Conservation (phyloP, 1,284 basidiomycete species). For the Irpex sp. region DNA sequence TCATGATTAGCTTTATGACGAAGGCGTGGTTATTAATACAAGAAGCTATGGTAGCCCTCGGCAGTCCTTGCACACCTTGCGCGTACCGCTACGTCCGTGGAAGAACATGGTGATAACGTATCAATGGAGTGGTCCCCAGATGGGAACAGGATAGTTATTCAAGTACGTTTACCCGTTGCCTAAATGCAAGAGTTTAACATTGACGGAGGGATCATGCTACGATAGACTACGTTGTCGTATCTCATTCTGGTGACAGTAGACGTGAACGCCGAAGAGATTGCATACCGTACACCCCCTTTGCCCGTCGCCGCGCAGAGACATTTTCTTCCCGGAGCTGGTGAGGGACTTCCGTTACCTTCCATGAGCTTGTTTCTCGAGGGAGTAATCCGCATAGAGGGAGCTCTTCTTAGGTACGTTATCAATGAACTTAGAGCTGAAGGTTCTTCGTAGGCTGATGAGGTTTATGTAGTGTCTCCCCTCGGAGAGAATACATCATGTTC, state of each 20-base stretch:
- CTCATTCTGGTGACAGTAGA: conserved; percentile 71
- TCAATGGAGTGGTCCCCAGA: conserved; percentile 77
- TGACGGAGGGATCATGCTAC: neutral
- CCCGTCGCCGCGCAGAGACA: conserved; percentile 51
- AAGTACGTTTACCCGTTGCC: conserved; percentile 41
- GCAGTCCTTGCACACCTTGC: conserved; percentile 71
- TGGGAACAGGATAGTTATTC: conserved; percentile 69
- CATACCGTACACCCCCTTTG: conserved; percentile 52
- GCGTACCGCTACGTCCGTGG: conserved; percentile 70
- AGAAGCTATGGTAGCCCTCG: conserved; percentile 54
- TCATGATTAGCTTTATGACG: neutral
- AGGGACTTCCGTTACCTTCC: conserved; percentile 61
- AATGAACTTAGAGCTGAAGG: neutral
- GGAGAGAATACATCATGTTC: conserved; percentile 62
- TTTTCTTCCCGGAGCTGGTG: conserved; percentile 76
- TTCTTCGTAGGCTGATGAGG: conserved; percentile 4
- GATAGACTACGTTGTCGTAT: conserved; percentile 71
- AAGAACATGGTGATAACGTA: conserved; percentile 75
- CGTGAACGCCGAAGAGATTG: conserved; percentile 48
- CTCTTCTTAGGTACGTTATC: conserved; percentile 53
- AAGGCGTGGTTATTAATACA: neutral
- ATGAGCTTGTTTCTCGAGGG: conserved; percentile 73
- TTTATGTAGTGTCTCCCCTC: conserved; percentile 58
- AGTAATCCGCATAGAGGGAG: conserved; percentile 74
- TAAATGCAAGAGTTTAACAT: neutral